These are phyloP conservation scores for Phlyctochytrium planicorne DNA, from an alignment of 192 early-diverging fungal genomes.

Conservation along the genomic window DNA sequence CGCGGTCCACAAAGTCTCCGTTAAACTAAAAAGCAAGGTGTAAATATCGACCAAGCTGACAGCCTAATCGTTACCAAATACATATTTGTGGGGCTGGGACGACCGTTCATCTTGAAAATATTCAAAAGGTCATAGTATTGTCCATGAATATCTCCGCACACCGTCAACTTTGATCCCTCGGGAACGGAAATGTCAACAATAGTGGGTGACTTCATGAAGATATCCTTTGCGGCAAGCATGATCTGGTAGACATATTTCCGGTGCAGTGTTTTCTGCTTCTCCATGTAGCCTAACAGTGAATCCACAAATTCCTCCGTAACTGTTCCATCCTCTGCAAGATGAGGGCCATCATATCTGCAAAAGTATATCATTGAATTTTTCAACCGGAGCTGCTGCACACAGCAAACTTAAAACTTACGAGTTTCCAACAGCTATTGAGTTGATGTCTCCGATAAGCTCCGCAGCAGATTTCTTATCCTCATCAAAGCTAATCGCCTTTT, in stretches of 20 bases:
- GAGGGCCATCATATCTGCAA: conserved; percentile 78
- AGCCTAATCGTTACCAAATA: conserved; percentile 60
- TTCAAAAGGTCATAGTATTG: conserved; percentile 98
- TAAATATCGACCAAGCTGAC: background rate
- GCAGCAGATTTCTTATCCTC: conserved; percentile 44
- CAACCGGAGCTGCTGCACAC: background rate
- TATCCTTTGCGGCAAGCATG: conserved; percentile 69
- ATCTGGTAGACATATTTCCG: conserved; percentile 86
- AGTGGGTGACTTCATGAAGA: conserved; percentile 73
- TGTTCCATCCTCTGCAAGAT: conserved; percentile 63
- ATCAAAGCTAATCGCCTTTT: conserved; percentile 84
- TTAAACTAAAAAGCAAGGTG: conserved; percentile 86
- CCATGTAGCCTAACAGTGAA: conserved; percentile 73
- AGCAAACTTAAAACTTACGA: conserved; percentile 34
- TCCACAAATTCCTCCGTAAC: conserved; percentile 80
- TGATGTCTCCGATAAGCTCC: conserved; percentile 65
- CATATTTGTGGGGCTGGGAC: conserved; percentile 75
- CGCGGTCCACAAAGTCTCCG: conserved; percentile 99
- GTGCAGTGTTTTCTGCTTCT: conserved; percentile 88
- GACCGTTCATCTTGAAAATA: conserved; percentile 92
- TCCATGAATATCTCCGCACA: conserved; percentile 98
- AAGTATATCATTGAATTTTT: background rate
- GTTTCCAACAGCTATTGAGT: conserved; percentile 54
- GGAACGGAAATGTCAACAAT: conserved; percentile 87
- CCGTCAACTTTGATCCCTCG: conserved; percentile 70